Conservation (phyloP, 306 rosid species). For the Rubus idaeus region DNA sequence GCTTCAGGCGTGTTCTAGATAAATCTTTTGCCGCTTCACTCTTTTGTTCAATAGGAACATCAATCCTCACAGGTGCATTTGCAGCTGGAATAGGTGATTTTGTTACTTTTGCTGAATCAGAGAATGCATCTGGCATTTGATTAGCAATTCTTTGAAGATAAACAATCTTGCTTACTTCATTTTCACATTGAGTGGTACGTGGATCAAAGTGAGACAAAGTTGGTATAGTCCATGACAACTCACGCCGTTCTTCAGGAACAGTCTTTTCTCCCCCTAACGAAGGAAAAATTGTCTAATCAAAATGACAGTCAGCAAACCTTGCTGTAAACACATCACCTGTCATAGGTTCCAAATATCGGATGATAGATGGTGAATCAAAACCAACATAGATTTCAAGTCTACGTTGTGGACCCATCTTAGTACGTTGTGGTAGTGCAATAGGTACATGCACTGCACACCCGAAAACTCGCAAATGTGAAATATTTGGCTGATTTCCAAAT, state of each 20-base stretch:
- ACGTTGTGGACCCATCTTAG: background rate
- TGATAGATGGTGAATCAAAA: too few species aligned
- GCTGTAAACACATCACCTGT: too few species aligned
- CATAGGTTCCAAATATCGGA: too few species aligned
- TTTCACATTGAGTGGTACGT: constrained; percentile 11
- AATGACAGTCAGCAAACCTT: too few species aligned
- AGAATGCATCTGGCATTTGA: constrained; percentile 17
- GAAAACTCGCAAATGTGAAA: too few species aligned
- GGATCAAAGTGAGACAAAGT: background rate
- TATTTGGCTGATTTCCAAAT: too few species aligned
- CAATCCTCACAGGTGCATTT: background rate
- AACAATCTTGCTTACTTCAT: constrained; percentile 3
- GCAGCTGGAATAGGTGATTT: background rate
- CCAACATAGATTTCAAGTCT: too few species aligned
- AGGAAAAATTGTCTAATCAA: too few species aligned
- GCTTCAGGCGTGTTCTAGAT: background rate
- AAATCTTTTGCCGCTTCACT: background rate
- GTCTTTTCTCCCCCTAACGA: too few species aligned
- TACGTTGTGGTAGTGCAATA: constrained; percentile 2
- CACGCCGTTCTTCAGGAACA: too few species aligned
- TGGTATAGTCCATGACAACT: background rate
- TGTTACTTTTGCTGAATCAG: background rate
- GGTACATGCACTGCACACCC: constrained; percentile 3
- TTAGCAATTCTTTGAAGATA: background rate
- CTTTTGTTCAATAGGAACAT: background rate